Base-by-base conservation (phyloP, 2,329 filamentous ascomycete genomes). In the Alternaria dauci region DNA sequence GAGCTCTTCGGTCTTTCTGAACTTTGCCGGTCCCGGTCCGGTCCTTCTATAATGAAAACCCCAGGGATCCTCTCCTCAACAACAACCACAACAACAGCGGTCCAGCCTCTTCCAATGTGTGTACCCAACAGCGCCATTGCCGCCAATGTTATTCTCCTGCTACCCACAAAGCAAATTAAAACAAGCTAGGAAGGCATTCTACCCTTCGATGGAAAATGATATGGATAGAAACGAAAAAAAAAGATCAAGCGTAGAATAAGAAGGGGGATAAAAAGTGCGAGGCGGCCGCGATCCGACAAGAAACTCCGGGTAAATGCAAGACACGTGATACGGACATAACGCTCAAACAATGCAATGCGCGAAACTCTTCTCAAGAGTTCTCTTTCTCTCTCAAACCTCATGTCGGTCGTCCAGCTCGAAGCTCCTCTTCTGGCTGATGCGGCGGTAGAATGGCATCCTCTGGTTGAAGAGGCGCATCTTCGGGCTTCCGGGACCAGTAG, bases 351-450 rank as follows among this genome's bases (percentile, higher is more conserved):
- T 70, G 71, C 53, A 58, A 63, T 62, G 46, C 50, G 34, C 8
- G 11, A 30, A 30, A 30, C 28, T 30, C 9, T 30, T 11, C 28
- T 30, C 23, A 23, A 51, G 16, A 25, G 8, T 42, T 8, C 16
- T 16, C 25, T 9, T 30, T 23, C 20, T 23, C 20, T 23, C 20
- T 23, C 20, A 78, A n/a, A 78, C 76, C 61, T 78, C 55, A 61
- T 77, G 76, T 12, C 76, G 71, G 52, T 78, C 74, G 42, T 75
- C 68, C 9, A 78, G 68, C 59, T 76, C 73, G 43, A 77, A 70
- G 58, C 72, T 70, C 52, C 41, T 18, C 41, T 78, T 78, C 25
- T 72, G 70, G 61, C 75, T 77, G 58, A 77, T 73, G 42, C 75
- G 72, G 58, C 75, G 72, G 65, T 77, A 78, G 54, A 77, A 78